Conservation (phyloP, 257 asterid genomes). For the Nicotiana undulata region DNA sequence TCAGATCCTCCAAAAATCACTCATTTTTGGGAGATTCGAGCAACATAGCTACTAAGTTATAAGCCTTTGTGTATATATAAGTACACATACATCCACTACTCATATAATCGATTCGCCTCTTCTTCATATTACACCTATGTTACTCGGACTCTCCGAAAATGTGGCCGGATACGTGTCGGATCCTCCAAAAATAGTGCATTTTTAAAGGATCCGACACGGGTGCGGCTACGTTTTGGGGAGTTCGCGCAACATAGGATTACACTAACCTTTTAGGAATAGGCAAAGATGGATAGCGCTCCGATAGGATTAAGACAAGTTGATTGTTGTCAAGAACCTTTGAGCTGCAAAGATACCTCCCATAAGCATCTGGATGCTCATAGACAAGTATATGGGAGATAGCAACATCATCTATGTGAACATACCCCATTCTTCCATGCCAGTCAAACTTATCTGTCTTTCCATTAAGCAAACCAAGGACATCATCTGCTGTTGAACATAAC, state of each 20-base stretch:
- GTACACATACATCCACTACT: neutral
- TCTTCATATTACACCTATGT: neutral
- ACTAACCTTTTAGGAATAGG: slow-evolving; percentile 61
- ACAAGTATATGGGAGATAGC: slow-evolving; percentile 65
- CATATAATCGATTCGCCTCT: neutral
- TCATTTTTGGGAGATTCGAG: too few relatives aligned
- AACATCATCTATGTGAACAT: slow-evolving; percentile 88
- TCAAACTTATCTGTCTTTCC: slow-evolving; percentile 64
- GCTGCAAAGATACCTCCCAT: slow-evolving; percentile 73
- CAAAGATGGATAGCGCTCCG: slow-evolving; percentile 48
- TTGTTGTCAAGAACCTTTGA: slow-evolving; percentile 54
- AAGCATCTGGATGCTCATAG: slow-evolving; percentile 46
- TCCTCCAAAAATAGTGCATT: too few relatives aligned
- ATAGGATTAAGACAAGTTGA: slow-evolving; percentile 43
- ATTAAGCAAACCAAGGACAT: slow-evolving; percentile 74
- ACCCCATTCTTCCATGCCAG: slow-evolving; percentile 91
- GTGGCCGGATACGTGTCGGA: too few relatives aligned
- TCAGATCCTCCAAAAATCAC: too few relatives aligned
- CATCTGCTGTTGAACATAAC: slow-evolving; percentile 63
- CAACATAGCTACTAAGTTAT: too few relatives aligned
- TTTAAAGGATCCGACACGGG: too few relatives aligned
- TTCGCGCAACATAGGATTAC: too few relatives aligned
- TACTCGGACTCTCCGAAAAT: too few relatives aligned
- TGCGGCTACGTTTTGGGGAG: too few relatives aligned
- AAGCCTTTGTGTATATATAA: too few relatives aligned